Evolutionary conservation across 345 rosid species (phyloP).

Genomic region (Hypericum androsaemum): DNA sequence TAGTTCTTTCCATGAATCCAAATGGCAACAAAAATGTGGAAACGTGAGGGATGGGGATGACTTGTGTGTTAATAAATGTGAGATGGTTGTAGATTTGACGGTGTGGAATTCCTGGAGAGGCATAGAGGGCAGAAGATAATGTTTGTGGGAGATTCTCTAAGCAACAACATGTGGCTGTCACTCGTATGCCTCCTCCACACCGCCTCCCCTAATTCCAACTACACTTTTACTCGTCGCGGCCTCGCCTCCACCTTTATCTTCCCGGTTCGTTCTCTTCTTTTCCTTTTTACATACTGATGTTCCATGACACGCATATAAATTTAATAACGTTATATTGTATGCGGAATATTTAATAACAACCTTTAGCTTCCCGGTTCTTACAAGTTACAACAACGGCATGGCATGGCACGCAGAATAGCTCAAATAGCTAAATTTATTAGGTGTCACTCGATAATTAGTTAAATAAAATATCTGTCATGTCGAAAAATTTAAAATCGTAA

Average conservation of each 20-base stretch:
- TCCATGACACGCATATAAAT: neutral
- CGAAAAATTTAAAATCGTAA: no score
- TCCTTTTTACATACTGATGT: neutral
- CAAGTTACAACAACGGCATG: no score
- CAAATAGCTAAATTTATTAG: no score
- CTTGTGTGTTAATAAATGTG: no score
- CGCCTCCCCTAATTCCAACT: constrained; percentile 16
- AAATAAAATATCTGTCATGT: no score
- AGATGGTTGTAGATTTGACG: constrained; percentile 21
- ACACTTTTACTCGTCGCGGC: neutral
- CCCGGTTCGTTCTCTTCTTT: constrained; percentile 8
- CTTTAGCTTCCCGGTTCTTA: no score
- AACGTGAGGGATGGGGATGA: no score
- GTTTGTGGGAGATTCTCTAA: constrained; percentile 40
- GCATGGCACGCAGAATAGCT: no score
- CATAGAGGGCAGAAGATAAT: constrained; percentile 28
- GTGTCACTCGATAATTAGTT: no score
- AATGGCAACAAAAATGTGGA: neutral
- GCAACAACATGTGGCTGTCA: constrained; percentile 36
- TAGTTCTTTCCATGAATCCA: no score
- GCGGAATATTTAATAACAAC: constrained; percentile 18
- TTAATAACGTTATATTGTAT: neutral
- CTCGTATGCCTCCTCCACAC: constrained; percentile 26
- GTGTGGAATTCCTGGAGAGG: constrained; percentile 26
- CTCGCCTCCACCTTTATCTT: constrained; percentile 13